A percentile compares a stretch with the other conserved stretches of the same genome.
Conservation (phyloP, 768 basidiomycete species). For the Exidia glandulosa region DNA sequence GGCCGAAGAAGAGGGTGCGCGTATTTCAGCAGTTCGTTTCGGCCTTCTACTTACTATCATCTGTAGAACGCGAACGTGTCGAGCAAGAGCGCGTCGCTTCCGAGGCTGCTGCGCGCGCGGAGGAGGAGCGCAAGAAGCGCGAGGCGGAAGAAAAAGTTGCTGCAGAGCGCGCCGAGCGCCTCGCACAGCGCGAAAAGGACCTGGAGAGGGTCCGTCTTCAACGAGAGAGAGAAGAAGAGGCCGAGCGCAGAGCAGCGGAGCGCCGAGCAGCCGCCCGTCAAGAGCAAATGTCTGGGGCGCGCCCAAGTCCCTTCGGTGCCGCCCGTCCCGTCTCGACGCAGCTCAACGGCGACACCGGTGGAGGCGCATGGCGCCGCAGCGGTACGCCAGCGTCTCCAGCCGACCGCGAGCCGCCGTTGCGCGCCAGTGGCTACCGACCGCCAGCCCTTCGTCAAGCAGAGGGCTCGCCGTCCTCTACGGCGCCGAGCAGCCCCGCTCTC, state of each 20-base stretch:
- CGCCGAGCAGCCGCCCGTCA: constrained; percentile 17
- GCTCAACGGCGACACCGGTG: constrained; percentile 15
- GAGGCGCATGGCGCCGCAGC: constrained; percentile 13
- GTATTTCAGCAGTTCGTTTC: constrained; percentile 34
- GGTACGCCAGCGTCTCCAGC: constrained; percentile 18
- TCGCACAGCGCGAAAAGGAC: constrained; percentile 38
- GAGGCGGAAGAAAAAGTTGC: constrained; percentile 49
- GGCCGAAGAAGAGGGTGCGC: constrained; percentile 29
- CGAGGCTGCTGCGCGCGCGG: constrained; percentile 38
- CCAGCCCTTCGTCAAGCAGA: constrained; percentile 23
- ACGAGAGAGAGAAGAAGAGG: constrained; percentile 60
- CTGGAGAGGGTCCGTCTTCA: constrained; percentile 48
- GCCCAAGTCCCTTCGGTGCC: constrained; percentile 8
- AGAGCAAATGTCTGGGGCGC: background rate
- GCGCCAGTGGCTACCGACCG: constrained; percentile 40
- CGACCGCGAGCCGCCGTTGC: constrained; percentile 33
- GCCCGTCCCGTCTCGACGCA: constrained; percentile 18
- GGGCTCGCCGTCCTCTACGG: constrained; percentile 42
- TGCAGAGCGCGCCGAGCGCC: constrained; percentile 42
- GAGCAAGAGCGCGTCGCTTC: constrained; percentile 28
- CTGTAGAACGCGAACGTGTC: background rate
- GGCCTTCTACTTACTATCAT: background rate
- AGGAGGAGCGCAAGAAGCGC: constrained; percentile 43
- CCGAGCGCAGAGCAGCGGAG: constrained; percentile 33
- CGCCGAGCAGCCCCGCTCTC: constrained; percentile 32